Evolutionary conservation across 2,329 filamentous ascomycete species (phyloP), one percentile per base, ranked within the genome.

Genomic region (Cladophialophora yegresii): DNA sequence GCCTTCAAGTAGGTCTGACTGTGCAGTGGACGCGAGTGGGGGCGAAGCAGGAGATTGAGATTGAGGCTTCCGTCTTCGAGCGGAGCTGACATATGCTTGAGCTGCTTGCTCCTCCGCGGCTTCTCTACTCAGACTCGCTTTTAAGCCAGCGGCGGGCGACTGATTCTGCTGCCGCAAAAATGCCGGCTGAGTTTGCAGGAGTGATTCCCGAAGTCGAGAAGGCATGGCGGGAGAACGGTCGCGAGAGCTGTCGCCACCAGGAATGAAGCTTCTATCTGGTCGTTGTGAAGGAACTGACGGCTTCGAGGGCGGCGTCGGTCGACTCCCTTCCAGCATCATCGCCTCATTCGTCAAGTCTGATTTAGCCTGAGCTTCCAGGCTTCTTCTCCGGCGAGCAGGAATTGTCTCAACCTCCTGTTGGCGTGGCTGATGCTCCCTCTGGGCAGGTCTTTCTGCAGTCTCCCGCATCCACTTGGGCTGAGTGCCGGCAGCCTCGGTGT

Each of bases 391-490:
- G 57, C 71, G 71, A 60, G 66, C 70, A 26, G 57, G 58, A 16
- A 54, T 43, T 20, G 51, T 3, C 55, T 68, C 64, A 23, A 54
- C 57, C 13, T 61, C 62, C 28, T 60, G 68, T 55, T 59, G 66
- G 13, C 69, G 61, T 33, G 68, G 68, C 30, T 66, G 61, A 43
- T 70, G 64, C 22, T 71, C 72, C 20, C 33, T 70, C 57, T 71
- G 69, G 9, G 69, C 67, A 26, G 70, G 69, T 33, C 72, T 74
- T 53, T 69, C 68, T 50, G 87, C 84, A n/a, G 30, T n/a, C 63
- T 93, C 89, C 71, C 89, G 87, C 93, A 99, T 96, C 95, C 95
- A 99, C 74, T 91, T 95, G 0, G 95, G 95, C 74, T 96, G 91
- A 72, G 76, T 90, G 73, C 96, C 92, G 73, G 96, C 92, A 28